Evolutionary conservation across 192 early-diverging fungal species (phyloP).

Genomic region (Podila epigama): DNA sequence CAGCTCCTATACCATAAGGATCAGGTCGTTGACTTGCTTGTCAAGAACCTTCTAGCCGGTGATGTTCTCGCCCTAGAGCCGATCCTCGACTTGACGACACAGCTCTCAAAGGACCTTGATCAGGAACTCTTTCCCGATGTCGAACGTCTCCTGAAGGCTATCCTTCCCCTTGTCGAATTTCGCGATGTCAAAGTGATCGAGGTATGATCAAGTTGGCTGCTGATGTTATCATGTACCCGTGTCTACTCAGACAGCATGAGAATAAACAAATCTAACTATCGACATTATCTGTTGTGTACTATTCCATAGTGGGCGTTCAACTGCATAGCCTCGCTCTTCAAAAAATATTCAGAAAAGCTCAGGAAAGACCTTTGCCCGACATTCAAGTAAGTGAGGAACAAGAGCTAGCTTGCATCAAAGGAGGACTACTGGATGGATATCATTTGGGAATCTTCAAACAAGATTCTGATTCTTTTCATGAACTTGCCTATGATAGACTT

Average conservation of each 20-base stretch:
- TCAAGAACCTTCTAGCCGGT: constrained; percentile 67
- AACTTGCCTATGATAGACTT: constrained; percentile 51
- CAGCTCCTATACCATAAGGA: constrained; percentile 92
- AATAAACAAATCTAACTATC: neutral
- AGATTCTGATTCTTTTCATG: no score
- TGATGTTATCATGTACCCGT: neutral
- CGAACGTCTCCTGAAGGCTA: constrained; percentile 65
- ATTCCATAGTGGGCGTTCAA: constrained; percentile 75
- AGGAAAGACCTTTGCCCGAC: constrained; percentile 72
- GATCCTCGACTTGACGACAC: constrained; percentile 80
- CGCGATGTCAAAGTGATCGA: constrained; percentile 80
- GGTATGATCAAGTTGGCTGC: constrained; percentile 45
- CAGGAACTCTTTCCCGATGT: constrained; percentile 88
- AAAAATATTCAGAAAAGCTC: constrained; percentile 81
- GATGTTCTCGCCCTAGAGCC: constrained; percentile 80
- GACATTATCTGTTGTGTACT: neutral
- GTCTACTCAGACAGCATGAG: no score
- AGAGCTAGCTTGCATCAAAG: neutral
- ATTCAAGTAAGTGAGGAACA: constrained; percentile 61
- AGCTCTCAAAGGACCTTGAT: constrained; percentile 91
- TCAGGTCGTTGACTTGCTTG: constrained; percentile 68
- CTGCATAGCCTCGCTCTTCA: constrained; percentile 90
- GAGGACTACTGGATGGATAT: no score
- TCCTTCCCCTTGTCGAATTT: constrained; percentile 71
- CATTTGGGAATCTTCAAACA: no score